A percentile compares a stretch with the other conserved stretches of the same genome.
These are phyloP conservation scores for Trypethelium eluteriae DNA, from an alignment of 495 filamentous ascomycete species.

Conservation along the genomic window DNA sequence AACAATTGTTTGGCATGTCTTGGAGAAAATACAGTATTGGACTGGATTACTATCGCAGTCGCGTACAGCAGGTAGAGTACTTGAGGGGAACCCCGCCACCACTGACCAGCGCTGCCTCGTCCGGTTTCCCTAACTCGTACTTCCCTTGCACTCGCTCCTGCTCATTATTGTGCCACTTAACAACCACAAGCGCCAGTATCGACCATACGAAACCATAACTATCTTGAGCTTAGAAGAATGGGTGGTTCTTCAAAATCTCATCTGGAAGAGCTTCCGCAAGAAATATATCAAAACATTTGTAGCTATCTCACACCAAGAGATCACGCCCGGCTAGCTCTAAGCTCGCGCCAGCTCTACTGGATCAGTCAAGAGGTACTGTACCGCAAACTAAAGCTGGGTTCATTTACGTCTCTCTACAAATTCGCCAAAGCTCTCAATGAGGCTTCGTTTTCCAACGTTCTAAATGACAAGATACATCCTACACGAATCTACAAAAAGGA, in stretches of 20 bases:
- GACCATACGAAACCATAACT: neutral
- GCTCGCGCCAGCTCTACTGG: constrained; percentile 6
- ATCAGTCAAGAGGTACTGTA: constrained; percentile 11
- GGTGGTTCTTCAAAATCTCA: neutral
- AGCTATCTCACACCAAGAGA: constrained; percentile 1
- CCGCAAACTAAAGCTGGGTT: constrained; percentile 1
- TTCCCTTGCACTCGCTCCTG: neutral
- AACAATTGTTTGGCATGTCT: neutral
- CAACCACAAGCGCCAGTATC: neutral
- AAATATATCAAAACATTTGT: constrained; percentile 5
- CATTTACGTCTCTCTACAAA: neutral
- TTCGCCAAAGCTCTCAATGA: neutral
- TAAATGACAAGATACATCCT: neutral
- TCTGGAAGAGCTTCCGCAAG: constrained; percentile 7
- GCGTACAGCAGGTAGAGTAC: too few relatives aligned
- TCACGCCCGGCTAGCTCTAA: neutral
- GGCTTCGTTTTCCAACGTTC: neutral
- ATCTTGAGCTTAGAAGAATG: neutral
- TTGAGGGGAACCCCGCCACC: too few relatives aligned
- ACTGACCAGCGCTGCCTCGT: too few relatives aligned
- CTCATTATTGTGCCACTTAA: too few relatives aligned
- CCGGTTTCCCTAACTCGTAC: neutral
- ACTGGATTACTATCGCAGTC: too few relatives aligned
- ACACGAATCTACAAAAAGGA: constrained; percentile 4
- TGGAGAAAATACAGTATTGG: neutral